phyloP scores from a whole-genome alignment of 2,329 filamentous ascomycete species.

The Arachnopeziza araneosa region DNA sequence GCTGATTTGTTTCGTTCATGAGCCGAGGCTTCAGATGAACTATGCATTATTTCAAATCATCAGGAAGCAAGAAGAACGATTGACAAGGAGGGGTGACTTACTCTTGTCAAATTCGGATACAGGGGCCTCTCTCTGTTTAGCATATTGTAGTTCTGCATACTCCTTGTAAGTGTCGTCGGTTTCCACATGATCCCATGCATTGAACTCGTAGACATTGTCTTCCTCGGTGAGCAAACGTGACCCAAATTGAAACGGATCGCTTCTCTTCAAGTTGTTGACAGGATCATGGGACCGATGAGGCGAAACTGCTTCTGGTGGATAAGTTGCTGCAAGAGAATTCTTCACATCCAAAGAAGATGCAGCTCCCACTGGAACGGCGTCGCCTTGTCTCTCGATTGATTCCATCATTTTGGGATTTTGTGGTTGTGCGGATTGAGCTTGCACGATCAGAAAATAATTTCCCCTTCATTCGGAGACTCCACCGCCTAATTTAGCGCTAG shows the following conservation, averaged over 20 bases:
- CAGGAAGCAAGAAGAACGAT: slow-evolving; percentile 31
- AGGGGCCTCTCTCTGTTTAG: slow-evolving; percentile 76
- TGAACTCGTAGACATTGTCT: slow-evolving; percentile 94
- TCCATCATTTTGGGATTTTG: slow-evolving; percentile 7
- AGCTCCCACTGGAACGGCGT: slow-evolving; percentile 9
- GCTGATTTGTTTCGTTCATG: slow-evolving; percentile 54
- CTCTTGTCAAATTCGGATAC: slow-evolving; percentile 91
- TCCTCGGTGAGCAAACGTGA: slow-evolving; percentile 76
- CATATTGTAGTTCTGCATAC: slow-evolving; percentile 79
- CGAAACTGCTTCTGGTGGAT: slow-evolving; percentile 14
- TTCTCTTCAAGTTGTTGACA: slow-evolving; percentile 73
- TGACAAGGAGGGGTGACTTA: slow-evolving; percentile 36
- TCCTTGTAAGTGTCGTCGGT: slow-evolving; percentile 83
- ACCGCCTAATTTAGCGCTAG: not conserved
- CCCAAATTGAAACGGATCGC: slow-evolving; percentile 92
- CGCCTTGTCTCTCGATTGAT: slow-evolving; percentile 7
- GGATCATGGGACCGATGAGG: slow-evolving; percentile 31
- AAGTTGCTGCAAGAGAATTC: slow-evolving; percentile 15
- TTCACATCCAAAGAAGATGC: slow-evolving; percentile 17
- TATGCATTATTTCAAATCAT: slow-evolving; percentile 59
- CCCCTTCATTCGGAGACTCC: too few relatives aligned
- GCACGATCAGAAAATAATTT: not conserved
- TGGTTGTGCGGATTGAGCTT: not conserved
- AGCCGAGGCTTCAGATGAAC: slow-evolving; percentile 58
- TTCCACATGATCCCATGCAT: slow-evolving; percentile 97